Base-by-base conservation (phyloP, 1,139 yeast species). In the Geotrichum macrosporum region DNA sequence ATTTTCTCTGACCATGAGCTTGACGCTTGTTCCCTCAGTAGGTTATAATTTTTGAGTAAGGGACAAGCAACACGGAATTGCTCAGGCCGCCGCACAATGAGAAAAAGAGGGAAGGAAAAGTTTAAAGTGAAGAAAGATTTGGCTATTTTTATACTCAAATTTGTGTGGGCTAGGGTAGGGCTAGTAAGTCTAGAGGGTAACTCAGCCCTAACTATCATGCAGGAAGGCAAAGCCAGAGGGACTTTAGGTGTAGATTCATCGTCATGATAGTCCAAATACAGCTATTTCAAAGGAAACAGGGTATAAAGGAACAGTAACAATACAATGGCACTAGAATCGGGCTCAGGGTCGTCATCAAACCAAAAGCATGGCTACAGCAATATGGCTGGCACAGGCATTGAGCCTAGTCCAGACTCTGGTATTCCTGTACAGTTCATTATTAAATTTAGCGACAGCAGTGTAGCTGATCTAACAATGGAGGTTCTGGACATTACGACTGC, bases 41-140 rank as follows among this genome's bases (percentile, higher is more conserved):
- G 66, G 58, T 20, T 36, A 22, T 18, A 6, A 34, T 49, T 60
- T 56, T 57, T 61, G 58, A 59, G 61, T 57, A 53, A 62, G 64
- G 65, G 67, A 64, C 68, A 74, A 74, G 80, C 81, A 77, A 77
- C 82, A 77, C 82, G 81, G 79, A 71, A 69, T 62, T 74, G 81
- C 76, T 76, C 76, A 74, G 82, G 82, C 73, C 76, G 77, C 82
- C 82, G 83, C 82, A 78, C 80, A 62, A 62, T 59, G 68, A 66
- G 56, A 55, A 63, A 63, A 67, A 57, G 40, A 39, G 29, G 32
- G 33, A 41, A 37, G 31, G 34, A 35, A 20, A 38, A 20, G 12
- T 24, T 5, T 27, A 22, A 16, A 36, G 15, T 12, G 22, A 22
- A 15, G 22, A 22, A 22, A 30, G 37, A 22, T 24, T 31, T 19